phyloP scores from a whole-genome alignment of 345 rosid genomes.

The Odontarrhena argentea region DNA sequence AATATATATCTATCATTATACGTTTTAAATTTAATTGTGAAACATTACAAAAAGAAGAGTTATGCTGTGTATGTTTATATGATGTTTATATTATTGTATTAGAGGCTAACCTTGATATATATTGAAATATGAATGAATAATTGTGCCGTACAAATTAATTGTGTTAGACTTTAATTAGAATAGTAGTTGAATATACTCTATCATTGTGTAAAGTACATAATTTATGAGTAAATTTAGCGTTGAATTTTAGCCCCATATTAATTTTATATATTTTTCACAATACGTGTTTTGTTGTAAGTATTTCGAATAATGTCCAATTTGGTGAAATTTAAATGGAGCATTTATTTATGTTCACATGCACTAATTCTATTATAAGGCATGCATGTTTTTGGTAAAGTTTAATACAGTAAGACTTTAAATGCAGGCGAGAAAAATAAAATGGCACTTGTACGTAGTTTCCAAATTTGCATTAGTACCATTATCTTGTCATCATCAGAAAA shows the following conservation, averaged over 20 bases:
- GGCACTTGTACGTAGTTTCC: too few relatives aligned
- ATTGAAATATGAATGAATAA: not conserved
- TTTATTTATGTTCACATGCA: not conserved
- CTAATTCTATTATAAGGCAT: not conserved
- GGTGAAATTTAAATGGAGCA: not conserved
- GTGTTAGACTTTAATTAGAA: slow-evolving; percentile 28
- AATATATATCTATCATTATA: too few relatives aligned
- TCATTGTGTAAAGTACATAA: slow-evolving; percentile 31
- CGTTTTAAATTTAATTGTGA: too few relatives aligned
- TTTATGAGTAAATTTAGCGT: slow-evolving; percentile 22
- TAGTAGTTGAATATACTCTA: slow-evolving; percentile 15
- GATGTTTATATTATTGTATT: too few relatives aligned
- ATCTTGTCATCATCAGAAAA: too few relatives aligned
- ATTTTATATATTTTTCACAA: not conserved
- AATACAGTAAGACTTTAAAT: not conserved
- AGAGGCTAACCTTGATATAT: too few relatives aligned
- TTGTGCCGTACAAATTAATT: slow-evolving; percentile 26
- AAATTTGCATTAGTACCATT: too few relatives aligned
- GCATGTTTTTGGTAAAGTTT: slow-evolving; percentile 4
- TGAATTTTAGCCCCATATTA: slow-evolving; percentile 7
- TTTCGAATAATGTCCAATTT: slow-evolving; percentile 2
- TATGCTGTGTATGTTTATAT: too few relatives aligned
- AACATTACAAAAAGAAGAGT: too few relatives aligned
- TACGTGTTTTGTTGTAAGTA: slow-evolving; percentile 33
- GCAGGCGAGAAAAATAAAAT: too few relatives aligned